Conservation (phyloP, 106 monocot genomes). For the Dendrobium huoshanense region DNA sequence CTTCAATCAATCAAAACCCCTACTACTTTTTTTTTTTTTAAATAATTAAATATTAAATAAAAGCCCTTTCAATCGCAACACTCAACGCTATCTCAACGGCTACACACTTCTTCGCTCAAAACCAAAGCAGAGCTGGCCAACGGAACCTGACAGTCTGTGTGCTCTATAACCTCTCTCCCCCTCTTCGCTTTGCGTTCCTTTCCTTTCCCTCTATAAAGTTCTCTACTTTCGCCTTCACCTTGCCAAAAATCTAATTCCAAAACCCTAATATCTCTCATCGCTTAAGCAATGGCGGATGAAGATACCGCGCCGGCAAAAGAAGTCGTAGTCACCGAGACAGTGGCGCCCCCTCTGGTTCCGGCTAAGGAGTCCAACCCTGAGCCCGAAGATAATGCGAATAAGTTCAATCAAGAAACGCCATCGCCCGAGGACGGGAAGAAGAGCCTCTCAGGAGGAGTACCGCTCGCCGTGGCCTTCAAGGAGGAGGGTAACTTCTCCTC, state of each 20-base stretch:
- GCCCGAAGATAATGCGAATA: background rate
- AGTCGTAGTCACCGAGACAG: background rate
- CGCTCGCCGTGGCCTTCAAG: constrained; percentile 23
- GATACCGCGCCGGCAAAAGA: background rate
- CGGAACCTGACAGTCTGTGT: constrained; percentile 4
- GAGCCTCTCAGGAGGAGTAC: background rate
- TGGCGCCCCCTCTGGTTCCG: background rate
- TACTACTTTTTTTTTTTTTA: too few species aligned
- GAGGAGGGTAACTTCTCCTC: constrained; percentile 37
- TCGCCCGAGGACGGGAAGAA: background rate
- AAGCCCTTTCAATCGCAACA: too few species aligned
- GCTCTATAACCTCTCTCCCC: background rate
- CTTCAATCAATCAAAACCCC: too few species aligned
- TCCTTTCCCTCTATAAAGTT: background rate
- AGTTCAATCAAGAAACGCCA: background rate
- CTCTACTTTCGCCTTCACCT: background rate
- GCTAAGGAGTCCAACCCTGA: background rate
- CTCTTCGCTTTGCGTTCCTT: background rate
- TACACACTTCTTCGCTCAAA: background rate
- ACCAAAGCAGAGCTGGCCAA: background rate
- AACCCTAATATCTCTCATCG: background rate
- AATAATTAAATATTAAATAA: too few species aligned
- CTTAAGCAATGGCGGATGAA: background rate
- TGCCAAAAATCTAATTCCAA: background rate
- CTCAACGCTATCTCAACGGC: background rate